Evolutionary conservation across 208 protist genomes (phyloP), one percentile per base, ranked within the genome.

Genomic region (Leishmania tarentolae): DNA sequence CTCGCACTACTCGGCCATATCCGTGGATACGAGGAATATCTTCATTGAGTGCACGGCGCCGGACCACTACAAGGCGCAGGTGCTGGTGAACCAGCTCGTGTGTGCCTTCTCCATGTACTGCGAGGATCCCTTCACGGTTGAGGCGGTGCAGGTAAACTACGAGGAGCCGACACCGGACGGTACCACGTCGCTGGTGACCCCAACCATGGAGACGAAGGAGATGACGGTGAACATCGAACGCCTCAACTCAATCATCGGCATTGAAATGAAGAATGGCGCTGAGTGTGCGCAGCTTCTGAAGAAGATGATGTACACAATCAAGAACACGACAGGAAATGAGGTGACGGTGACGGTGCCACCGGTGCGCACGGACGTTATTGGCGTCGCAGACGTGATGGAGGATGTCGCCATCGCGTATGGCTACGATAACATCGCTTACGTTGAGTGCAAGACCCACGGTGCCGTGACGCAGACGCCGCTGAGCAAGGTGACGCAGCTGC

Each of bases 31-130:
- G 1, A 95, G 93, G 44, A 99, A 99, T 83, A 93, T 99, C 47
- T 99, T 99, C 70, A 99, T 99, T 86, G 99, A 99, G 87, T 98
- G 96, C 87, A 99, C 99, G 3, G 99, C 98, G 13, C 98, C 96
- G 35, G 99, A 99, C 80, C 87, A 94, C 69, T 98, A 98, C 69
- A 99, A 99, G 82, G 98, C 98, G 28, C 90, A 92, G 75, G 96
- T 99, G 40, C 88, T 99, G 5, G 94, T 99, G 13, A 99, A 99
- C 86, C 98, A 96, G 61, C 92, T 99, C 21, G 94, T 99, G 31
- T 93, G 93, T 68, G 98, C 98, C 88, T 99, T 99, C 82, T 96
- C 95, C 17, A 71, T 89, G 56, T 99, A 99, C 87, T 99, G 97
- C 86, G 87, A 90, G 53, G 69, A 94, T 7, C 94, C 93, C 75